Conservation (phyloP, 108 stramenopile species). For the Parietichytrium sp. region DNA sequence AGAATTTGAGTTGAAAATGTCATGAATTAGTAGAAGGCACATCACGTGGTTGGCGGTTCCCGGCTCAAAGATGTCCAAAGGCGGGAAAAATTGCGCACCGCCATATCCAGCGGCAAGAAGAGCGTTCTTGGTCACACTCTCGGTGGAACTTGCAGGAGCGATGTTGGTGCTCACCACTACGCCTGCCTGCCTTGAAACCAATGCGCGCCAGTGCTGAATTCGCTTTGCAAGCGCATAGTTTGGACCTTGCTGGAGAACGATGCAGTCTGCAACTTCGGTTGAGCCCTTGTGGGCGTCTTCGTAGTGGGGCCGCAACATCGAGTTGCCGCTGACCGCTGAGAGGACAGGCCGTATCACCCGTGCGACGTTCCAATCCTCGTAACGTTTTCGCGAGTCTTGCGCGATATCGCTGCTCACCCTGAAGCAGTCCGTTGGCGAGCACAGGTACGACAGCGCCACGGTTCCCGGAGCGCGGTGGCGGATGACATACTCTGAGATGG, state of each 20-base stretch:
- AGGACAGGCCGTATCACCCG: no score
- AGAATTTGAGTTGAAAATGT: background rate
- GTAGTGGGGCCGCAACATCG: no score
- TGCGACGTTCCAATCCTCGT: background rate
- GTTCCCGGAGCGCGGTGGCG: background rate
- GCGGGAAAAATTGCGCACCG: background rate
- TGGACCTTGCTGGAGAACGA: constrained; percentile 57
- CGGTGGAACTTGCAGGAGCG: constrained; percentile 61
- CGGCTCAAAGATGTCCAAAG: background rate
- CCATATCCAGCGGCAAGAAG: background rate
- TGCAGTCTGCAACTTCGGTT: constrained; percentile 47
- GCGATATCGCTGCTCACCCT: constrained; percentile 47
- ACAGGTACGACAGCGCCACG: constrained; percentile 43
- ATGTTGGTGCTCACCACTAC: constrained; percentile 54
- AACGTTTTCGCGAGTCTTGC: constrained; percentile 32
- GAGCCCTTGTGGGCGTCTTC: background rate
- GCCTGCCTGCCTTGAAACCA: constrained; percentile 50
- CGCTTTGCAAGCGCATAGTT: constrained; percentile 66
- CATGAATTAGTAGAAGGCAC: background rate
- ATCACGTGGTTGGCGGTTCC: background rate
- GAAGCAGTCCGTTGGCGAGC: constrained; percentile 56
- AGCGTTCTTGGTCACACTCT: constrained; percentile 44
- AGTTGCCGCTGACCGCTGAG: background rate
- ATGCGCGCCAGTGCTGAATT: constrained; percentile 64
- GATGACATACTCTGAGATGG: constrained; percentile 33